Percentiles rank a stretch among this genome's conserved stretches.
phyloP scores from a whole-genome alignment of 129 eudicot species.

The Silybum marianum region DNA sequence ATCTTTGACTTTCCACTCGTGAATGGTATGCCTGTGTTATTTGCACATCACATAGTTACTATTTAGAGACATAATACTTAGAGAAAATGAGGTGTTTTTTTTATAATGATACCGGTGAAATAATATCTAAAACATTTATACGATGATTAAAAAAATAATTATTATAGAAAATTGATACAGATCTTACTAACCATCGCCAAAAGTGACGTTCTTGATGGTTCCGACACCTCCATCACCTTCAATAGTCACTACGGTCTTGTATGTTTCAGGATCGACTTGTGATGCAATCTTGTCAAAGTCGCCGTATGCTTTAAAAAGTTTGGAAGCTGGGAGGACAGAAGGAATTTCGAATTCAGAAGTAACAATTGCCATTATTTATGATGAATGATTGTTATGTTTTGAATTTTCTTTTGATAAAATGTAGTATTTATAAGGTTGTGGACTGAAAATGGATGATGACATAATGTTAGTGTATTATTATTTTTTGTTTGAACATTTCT shows the following conservation, averaged over 20 bases:
- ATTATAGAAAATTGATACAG: neutral
- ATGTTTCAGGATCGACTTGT: conserved; percentile 6
- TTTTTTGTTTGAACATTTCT: neutral
- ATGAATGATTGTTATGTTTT: neutral
- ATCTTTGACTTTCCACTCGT: conserved; percentile 12
- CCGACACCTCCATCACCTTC: conserved; percentile 21
- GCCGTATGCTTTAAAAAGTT: conserved; percentile 15
- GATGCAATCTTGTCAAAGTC: conserved; percentile 20
- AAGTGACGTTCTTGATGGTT: conserved; percentile 2
- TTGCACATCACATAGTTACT: neutral
- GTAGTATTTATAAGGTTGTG: neutral
- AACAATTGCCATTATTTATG: conserved; percentile 1
- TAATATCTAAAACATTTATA: no score
- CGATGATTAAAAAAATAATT: no score
- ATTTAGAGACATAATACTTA: neutral
- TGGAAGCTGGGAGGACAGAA: conserved; percentile 13
- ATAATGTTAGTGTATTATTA: conserved; percentile 4
- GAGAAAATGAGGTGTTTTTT: no score
- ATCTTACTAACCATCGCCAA: conserved; percentile 20
- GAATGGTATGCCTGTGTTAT: neutral
- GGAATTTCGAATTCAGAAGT: neutral
- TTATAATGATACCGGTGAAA: neutral
- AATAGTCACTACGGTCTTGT: conserved; percentile 11
- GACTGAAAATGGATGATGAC: neutral
- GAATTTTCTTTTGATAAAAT: conserved; percentile 9